Conservation (phyloP, 345 rosid genomes). For the Brassica rapa region DNA sequence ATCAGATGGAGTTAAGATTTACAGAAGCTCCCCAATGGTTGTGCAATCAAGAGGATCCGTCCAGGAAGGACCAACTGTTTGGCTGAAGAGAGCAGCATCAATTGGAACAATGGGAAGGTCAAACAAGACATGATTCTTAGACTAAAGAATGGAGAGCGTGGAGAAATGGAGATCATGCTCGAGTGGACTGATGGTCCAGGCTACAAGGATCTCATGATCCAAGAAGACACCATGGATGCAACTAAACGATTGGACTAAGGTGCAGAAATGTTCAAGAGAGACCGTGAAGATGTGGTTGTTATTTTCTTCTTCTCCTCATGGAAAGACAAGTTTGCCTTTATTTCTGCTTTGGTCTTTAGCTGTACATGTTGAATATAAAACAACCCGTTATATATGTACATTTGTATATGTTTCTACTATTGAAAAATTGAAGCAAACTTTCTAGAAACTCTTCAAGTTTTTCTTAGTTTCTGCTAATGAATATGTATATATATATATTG, state of each 20-base stretch:
- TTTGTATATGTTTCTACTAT: not conserved
- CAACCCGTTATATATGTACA: not conserved
- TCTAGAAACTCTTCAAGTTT: not conserved
- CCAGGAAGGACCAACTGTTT: conserved; percentile 58
- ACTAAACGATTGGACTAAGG: conserved; percentile 41
- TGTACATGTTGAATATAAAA: not conserved
- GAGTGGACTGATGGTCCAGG: conserved; percentile 65
- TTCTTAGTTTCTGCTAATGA: not conserved
- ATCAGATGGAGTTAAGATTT: conserved; percentile 49
- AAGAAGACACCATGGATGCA: conserved; percentile 44
- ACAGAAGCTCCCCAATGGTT: conserved; percentile 55
- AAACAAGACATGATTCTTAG: conserved; percentile 61
- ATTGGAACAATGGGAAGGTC: conserved; percentile 53
- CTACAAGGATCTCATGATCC: conserved; percentile 41
- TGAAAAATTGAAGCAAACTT: not conserved
- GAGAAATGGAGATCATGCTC: conserved; percentile 65
- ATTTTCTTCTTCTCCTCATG: not conserved
- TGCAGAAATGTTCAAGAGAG: conserved; percentile 6
- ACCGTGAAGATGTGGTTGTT: not conserved
- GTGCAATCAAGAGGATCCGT: conserved; percentile 54
- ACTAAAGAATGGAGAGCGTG: conserved; percentile 59
- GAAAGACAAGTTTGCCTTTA: not conserved
- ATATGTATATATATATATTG: not conserved
- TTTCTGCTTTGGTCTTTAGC: not conserved
- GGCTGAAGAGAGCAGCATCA: conserved; percentile 58